A percentile compares a stretch with the other conserved stretches of the same genome.
These are phyloP conservation scores for Colletotrichum viniferum DNA, from an alignment of 2,329 filamentous ascomycete genomes.

Conservation along the genomic window DNA sequence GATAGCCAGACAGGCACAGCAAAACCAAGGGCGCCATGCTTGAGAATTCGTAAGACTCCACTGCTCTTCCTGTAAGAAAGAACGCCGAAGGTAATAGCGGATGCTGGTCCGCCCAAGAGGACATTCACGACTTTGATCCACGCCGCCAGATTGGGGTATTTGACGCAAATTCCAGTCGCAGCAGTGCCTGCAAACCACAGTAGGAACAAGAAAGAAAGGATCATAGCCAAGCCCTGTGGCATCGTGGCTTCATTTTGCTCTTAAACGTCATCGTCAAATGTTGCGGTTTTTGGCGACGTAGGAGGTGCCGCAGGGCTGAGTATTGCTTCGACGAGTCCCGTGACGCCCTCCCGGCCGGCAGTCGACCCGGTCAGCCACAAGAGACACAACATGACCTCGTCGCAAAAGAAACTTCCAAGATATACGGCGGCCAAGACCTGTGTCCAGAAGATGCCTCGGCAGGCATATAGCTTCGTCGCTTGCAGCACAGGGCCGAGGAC, in stretches of 20 bases:
- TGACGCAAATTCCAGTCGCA: background rate
- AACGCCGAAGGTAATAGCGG: background rate
- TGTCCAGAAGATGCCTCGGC: background rate
- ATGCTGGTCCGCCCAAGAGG: background rate
- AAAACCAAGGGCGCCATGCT: background rate
- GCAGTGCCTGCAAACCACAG: background rate
- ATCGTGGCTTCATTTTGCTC: background rate
- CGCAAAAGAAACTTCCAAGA: background rate
- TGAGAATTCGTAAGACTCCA: background rate
- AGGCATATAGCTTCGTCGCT: background rate
- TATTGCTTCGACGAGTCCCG: background rate
- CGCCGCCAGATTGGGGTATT: background rate
- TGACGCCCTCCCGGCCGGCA: background rate
- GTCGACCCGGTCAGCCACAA: background rate
- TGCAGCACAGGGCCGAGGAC: background rate
- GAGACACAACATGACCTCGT: background rate
- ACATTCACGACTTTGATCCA: background rate
- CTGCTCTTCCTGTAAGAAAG: background rate
- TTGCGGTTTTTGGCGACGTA: background rate
- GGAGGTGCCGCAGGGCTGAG: background rate
- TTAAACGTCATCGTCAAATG: background rate
- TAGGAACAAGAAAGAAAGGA: background rate
- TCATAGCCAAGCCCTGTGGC: background rate
- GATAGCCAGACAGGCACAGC: background rate
- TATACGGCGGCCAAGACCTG: background rate